Base-by-base conservation (phyloP, 805 yeast genomes). In the Schwanniomyces occidentalis region DNA sequence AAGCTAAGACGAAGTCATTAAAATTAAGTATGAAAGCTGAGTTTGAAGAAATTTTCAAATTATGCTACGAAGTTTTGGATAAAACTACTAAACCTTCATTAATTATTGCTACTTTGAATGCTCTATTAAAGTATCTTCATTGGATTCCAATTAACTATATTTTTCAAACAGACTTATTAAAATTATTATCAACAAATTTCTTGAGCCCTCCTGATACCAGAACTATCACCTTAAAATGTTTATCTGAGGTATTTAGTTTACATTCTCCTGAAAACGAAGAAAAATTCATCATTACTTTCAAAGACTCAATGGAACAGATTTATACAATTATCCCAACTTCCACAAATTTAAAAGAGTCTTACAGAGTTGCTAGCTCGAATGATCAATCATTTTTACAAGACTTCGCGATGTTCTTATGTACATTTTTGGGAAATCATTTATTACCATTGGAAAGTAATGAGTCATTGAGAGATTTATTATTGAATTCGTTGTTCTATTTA, bases 351-450 rank as follows among this genome's bases (percentile, higher is more conserved):
- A 79, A 75, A 48, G 71, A 71, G 32, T 78, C 85, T 17, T 93
- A 93, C 63, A 73, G 76, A 32, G 69, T 72, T 46, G 95, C 96
- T 5, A 76, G 75, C 54, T 76, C 95, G 14, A 70, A 76, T 28
- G 97, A 91, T 56, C 98, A 93, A 69, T 90, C 93, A 24, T 90
- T 90, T 54, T 76, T 93, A 49, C 96, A 93, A 63, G 96, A 93
- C 68, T 75, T 93, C 52, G 95, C 97, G 12, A 82, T 91, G 85
- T 93, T 83, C 60, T 73, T 93, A 49, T 82, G 93, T 35, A 85
- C 96, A 2, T 91, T 85, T 54, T 68, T 93, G 45, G 65, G 82
- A 22, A 80, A 80, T 56, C 96, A 93, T 59, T 73, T 85, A 42
- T 41, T 64, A 16, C 71, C 81, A 3, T 61, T 85, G 42, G 91